These are phyloP conservation scores for Xerocomus potaroensis DNA, from an alignment of 768 basidiomycete species.

Conservation along the genomic window DNA sequence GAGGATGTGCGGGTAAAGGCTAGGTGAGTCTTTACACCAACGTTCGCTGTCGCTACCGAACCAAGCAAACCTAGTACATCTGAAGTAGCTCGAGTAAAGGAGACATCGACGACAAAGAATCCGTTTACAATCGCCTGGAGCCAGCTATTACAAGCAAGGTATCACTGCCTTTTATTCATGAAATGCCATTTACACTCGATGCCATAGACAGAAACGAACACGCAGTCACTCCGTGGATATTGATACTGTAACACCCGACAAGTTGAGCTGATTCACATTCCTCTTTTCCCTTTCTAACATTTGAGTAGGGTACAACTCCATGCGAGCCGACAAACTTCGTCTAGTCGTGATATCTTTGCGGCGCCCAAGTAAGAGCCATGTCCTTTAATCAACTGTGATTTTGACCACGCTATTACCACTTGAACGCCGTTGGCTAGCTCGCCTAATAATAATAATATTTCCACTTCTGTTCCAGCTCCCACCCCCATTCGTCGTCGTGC, in stretches of 20 bases:
- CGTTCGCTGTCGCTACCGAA: neutral
- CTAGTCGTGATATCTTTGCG: conserved; percentile 3
- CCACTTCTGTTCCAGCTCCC: neutral
- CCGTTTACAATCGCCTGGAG: conserved; percentile 22
- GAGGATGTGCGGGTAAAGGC: neutral
- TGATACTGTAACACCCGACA: conserved; percentile 11
- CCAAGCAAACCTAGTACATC: conserved; percentile 1
- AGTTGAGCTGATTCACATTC: conserved; percentile 14
- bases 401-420: neutral
- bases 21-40: neutral
- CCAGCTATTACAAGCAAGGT: conserved; percentile 16
- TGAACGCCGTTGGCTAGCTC: neutral
- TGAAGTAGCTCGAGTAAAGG: neutral
- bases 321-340: neutral
- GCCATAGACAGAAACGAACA: conserved; percentile 22
- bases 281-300: neutral
- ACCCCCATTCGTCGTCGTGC: conserved; percentile 1
- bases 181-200: neutral
- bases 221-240: conserved; percentile 17
- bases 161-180: neutral
- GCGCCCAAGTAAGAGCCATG: conserved; percentile 2
- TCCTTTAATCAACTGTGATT: neutral
- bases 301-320: conserved; percentile 8
- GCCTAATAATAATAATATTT: neutral
- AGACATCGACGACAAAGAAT: conserved; percentile 5